Evolutionary conservation across 169 alveolate species (phyloP).

Genomic region (Cryptosporidium canis): DNA sequence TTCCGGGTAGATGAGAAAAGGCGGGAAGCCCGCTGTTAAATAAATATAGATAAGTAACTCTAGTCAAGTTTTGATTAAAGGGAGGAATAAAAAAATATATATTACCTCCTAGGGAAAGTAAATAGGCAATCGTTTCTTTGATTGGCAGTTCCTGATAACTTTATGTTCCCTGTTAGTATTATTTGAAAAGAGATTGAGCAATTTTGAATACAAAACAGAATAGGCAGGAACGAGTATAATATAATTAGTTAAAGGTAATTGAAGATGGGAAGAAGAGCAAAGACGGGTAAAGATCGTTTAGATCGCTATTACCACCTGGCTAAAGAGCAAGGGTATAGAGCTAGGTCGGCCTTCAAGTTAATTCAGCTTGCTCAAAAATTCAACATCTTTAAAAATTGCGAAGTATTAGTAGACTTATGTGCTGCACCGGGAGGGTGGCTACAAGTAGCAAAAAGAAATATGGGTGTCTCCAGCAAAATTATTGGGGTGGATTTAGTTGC

Average conservation of each 20-base stretch:
- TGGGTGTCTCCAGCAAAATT: constrained; percentile 93
- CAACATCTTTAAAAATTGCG: constrained; percentile 85
- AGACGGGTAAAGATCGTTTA: constrained; percentile 90
- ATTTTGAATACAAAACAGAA: background rate
- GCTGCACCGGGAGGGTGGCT: constrained; percentile 99
- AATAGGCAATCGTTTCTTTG: background rate
- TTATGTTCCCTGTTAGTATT: background rate
- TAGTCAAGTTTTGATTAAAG: background rate
- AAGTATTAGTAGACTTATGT: constrained; percentile 93
- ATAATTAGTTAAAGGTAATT: background rate
- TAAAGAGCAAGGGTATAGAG: constrained; percentile 98
- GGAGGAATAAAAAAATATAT: background rate
- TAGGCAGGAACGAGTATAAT: background rate
- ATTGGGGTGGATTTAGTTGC: constrained; percentile 98
- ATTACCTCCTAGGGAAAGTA: background rate
- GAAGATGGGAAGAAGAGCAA: constrained; percentile 86
- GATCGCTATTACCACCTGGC: constrained; percentile 97
- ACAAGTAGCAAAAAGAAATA: constrained; percentile 91
- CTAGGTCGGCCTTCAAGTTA: constrained; percentile 98
- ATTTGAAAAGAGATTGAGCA: background rate
- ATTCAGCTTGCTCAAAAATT: constrained; percentile 95
- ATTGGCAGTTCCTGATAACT: background rate
- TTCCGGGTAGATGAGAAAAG: background rate
- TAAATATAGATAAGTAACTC: background rate
- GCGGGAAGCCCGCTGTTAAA: background rate